These are phyloP conservation scores for Beauveria sp. DNA, from an alignment of 2,329 filamentous ascomycete species.

Conservation along the genomic window DNA sequence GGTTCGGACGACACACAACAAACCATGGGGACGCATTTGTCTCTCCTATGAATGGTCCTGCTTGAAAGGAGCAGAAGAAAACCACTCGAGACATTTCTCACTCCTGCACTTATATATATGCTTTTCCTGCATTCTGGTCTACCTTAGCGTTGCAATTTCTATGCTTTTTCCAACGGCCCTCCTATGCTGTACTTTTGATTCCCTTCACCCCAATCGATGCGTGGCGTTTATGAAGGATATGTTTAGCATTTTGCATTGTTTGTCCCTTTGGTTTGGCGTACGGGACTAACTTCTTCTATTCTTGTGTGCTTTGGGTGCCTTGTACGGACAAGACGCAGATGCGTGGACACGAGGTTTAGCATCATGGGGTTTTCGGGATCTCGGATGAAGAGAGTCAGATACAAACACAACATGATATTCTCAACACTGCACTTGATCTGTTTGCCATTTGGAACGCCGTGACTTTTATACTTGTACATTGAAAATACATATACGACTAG, in stretches of 20 bases:
- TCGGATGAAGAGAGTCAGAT: background rate
- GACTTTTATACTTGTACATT: background rate
- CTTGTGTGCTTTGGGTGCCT: background rate
- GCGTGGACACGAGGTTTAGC: background rate
- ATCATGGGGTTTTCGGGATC: conserved; percentile 2
- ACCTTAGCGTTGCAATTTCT: conserved; percentile 9
- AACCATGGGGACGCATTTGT: background rate
- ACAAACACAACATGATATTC: conserved; percentile 1
- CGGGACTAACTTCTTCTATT: background rate
- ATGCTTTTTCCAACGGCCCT: background rate
- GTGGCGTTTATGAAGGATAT: conserved; percentile 7
- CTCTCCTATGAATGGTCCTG: background rate
- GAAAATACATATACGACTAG: conserved; percentile 16
- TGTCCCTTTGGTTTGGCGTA: background rate
- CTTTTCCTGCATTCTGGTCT: conserved; percentile 3
- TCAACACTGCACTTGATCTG: background rate
- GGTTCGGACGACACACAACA: background rate
- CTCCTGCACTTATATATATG: background rate
- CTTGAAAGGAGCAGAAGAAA: background rate
- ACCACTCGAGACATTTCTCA: background rate
- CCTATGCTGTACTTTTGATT: background rate
- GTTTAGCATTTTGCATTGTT: background rate
- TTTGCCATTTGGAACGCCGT: background rate
- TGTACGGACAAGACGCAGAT: background rate
- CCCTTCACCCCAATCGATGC: background rate